Percentiles rank a stretch among this genome's conserved stretches.
phyloP scores from a whole-genome alignment of 176 grass and related monocot genomes.

The Carex myosuroides region DNA sequence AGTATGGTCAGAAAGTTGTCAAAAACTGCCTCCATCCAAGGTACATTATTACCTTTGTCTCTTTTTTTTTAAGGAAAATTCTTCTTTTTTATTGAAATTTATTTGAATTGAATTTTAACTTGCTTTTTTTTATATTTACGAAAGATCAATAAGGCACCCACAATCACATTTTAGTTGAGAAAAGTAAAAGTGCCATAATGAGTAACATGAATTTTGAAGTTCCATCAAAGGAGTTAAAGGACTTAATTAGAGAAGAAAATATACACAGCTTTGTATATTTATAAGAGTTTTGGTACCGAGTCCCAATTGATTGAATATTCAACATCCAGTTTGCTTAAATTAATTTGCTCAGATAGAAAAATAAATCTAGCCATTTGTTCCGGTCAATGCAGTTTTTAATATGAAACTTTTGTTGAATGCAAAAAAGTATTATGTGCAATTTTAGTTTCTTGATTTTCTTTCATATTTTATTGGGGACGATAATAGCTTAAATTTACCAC shows the following conservation, averaged over 20 bases:
- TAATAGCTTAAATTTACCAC: no score
- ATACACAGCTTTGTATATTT: not conserved
- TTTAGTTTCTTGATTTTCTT: no score
- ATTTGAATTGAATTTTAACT: not conserved
- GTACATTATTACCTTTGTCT: slow-evolving; percentile 22
- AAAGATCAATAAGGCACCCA: not conserved
- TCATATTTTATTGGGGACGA: no score
- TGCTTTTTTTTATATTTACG: not conserved
- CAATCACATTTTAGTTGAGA: not conserved
- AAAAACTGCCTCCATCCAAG: slow-evolving; percentile 98
- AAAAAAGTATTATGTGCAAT: no score
- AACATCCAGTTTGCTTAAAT: not conserved
- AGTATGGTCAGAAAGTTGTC: slow-evolving; percentile 97
- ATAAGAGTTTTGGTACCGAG: not conserved
- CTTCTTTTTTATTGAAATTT: not conserved
- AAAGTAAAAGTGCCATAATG: not conserved
- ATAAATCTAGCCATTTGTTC: not conserved
- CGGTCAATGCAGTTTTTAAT: not conserved
- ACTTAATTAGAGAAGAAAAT: not conserved
- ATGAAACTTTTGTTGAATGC: no score
- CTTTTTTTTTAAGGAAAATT: not conserved
- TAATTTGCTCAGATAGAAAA: not conserved
- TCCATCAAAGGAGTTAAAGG: not conserved
- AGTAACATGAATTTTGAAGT: not conserved
- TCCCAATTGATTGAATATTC: not conserved